Base-by-base conservation (phyloP, 768 basidiomycete genomes). In the Auricularia heimuer region DNA sequence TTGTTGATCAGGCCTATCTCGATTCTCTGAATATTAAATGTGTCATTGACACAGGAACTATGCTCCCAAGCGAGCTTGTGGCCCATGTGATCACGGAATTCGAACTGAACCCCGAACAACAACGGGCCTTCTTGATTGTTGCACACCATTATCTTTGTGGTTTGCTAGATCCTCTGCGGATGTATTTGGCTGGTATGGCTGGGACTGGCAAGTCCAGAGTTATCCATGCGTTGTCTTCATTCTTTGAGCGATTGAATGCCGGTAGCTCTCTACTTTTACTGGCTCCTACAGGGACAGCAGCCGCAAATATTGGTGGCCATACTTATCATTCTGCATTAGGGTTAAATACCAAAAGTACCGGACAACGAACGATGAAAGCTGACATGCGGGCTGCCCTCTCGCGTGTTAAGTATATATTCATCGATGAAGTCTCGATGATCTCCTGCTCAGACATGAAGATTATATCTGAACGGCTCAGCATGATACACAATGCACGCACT, bases 141-240 rank as follows among this genome's bases (percentile, higher is more conserved):
- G 67, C 66, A 54, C 33, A 60, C 12, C 65, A 66, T 60, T 18
- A 39, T 18, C 6, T 33, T 3, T 24, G 16, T 3, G 45, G 29
- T 16, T 16, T n/a, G 14, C 14, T 11, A 3, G 34, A 62, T 18
- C 61, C 63, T 16, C 36, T 67, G 51, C 18, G 45, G 11, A 65
- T 67, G 67, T 61, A 67, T 34, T 24, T 67, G 18, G 65, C 65
- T 29, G 67, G 67, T 4, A 58, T 67, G 24, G 67, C 44, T 10
- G 66, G 66, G 7, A 64, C 66, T 3, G 66, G 66, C 14, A 67
- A 67, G 39, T 64, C 63, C 18, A 61, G 65, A 62, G 65, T 65
- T 16, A 58, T 68, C 12, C 44, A 58, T 24, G 62, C 67, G 16
- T 21, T 68, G 16, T 45, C 51, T 3, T 7, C 24, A 11, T 56